Percentiles rank a stretch among this genome's conserved stretches.
phyloP scores from a whole-genome alignment of 306 rosid genomes.

The Quercus mongolica region DNA sequence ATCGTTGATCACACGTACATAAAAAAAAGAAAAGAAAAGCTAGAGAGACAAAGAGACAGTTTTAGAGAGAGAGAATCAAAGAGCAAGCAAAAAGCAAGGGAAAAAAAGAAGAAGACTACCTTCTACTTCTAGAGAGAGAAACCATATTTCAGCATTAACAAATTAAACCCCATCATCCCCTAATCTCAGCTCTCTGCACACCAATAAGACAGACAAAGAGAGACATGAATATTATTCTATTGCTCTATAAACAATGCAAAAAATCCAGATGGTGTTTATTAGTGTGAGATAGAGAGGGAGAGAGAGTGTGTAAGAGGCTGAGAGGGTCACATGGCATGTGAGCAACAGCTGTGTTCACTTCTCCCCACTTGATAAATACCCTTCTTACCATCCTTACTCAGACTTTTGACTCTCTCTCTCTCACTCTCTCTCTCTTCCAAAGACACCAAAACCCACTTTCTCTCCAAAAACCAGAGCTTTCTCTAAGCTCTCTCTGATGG shows the following conservation, averaged over 20 bases:
- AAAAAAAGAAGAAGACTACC: slow-evolving; percentile 1
- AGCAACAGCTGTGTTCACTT: slow-evolving; percentile 66
- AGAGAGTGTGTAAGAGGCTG: neutral
- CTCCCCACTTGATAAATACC: slow-evolving; percentile 70
- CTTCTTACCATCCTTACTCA: slow-evolving; percentile 50
- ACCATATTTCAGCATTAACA: neutral
- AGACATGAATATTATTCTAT: neutral
- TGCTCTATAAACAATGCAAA: neutral
- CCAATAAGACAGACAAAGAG: neutral
- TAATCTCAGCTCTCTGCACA: neutral
- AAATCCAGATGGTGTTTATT: neutral
- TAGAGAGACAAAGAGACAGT: slow-evolving; percentile 31
- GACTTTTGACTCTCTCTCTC: slow-evolving; percentile 59
- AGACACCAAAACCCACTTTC: neutral
- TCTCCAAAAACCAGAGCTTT: slow-evolving; percentile 19
- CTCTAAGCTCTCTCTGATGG: slow-evolving; percentile 56
- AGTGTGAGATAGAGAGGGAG: slow-evolving; percentile 12
- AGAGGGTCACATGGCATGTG: slow-evolving; percentile 75
- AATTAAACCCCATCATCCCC: neutral
- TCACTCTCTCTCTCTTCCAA: neutral
- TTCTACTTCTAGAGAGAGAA: slow-evolving; percentile 3
- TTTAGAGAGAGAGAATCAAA: slow-evolving; percentile 3
- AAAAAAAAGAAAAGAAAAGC: slow-evolving; percentile 26
- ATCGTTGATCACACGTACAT: slow-evolving; percentile 58
- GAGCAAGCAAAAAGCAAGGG: neutral